A percentile compares a stretch with the other conserved stretches of the same genome.
Conservation (phyloP, 441 rosid species). For the Sinapis alba region DNA sequence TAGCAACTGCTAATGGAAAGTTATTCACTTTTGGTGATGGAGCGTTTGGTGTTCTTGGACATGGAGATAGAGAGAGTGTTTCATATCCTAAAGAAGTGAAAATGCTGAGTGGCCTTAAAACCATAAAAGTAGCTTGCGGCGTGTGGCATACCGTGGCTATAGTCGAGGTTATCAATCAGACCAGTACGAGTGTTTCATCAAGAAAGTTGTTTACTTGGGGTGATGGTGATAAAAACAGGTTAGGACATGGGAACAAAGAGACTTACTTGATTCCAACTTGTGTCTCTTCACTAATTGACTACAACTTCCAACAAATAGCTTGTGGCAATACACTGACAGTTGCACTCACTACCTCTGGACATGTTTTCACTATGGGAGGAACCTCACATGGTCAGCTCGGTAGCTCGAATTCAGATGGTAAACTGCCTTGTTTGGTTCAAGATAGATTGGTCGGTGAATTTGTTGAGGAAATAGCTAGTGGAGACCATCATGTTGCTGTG, state of each 20-base stretch:
- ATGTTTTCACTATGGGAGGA: slow-evolving; percentile 84
- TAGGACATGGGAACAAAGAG: slow-evolving; percentile 87
- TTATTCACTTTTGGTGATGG: slow-evolving; percentile 89
- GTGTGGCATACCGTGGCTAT: slow-evolving; percentile 93
- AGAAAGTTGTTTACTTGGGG: slow-evolving; percentile 93
- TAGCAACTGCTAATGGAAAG: slow-evolving; percentile 72
- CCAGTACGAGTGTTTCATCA: slow-evolving; percentile 53
- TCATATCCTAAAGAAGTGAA: slow-evolving; percentile 74
- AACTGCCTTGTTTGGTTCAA: slow-evolving; percentile 70
- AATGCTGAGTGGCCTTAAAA: slow-evolving; percentile 62
- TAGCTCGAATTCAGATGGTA: slow-evolving; percentile 63
- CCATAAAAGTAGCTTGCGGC: slow-evolving; percentile 84
- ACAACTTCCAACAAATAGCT: slow-evolving; percentile 80
- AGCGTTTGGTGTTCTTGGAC: slow-evolving; percentile 76
- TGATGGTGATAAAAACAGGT: slow-evolving; percentile 76
- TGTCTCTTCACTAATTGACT: slow-evolving; percentile 76
- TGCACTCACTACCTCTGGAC: slow-evolving; percentile 88
- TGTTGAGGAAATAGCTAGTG: slow-evolving; percentile 85
- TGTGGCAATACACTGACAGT: slow-evolving; percentile 79
- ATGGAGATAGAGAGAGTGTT: slow-evolving; percentile 73
- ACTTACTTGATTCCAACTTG: slow-evolving; percentile 74
- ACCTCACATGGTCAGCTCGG: slow-evolving; percentile 73
- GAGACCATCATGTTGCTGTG: slow-evolving; percentile 76
- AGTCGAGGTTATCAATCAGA: slow-evolving; percentile 67
- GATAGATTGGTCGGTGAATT: slow-evolving; percentile 84